Evolutionary conservation across 768 basidiomycete species (phyloP), one percentile per base, ranked within the genome.

Genomic region (Agrocybe praecox): DNA sequence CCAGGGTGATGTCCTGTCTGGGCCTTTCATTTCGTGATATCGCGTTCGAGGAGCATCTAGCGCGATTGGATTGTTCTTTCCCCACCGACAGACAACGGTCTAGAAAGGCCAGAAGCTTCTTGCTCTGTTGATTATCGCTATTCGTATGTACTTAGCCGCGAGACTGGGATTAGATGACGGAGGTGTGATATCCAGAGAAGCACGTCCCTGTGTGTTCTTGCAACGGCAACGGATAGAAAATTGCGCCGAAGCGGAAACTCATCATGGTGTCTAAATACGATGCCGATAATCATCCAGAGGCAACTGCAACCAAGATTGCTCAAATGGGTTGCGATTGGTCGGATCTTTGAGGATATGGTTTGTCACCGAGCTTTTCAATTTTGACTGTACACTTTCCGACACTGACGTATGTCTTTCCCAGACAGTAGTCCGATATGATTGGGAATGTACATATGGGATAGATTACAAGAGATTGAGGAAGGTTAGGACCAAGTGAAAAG

Each of bases 271-370:
- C 36, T 40, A 40, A 40, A 40, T 40, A 15, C 36, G 36, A 40
- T 12, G 21, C 44, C 46, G 52, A 54, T 50, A 36, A 45, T 50
- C 33, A 43, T 24, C 49, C 36, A 32, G 19, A 47, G 34, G 46
- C 43, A 22, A 19, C 47, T 40, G 6, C 12, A 14, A 40, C 36
- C 14, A 40, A 40, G 36, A 15, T 40, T 40, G 36, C 12, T 14
- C 36, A 40, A 40, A n/a, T 15, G 14, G 36, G 3, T 40, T 40
- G 36, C 21, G 58, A 60, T 60, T 53, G 36, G 55, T 48, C 59
- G 55, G 59, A 60, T 60, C 59, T 60, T 53, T 29, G 18, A 40
- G 51, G 34, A 44, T 29, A 29, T 29, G 26, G 26, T 29, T n/a
- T 29, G 26, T 29, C 26, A 29, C 9, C 26, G 26, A 29, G 26